Evolutionary conservation across 2,329 filamentous ascomycete genomes (phyloP).

Genomic region (Beauveria medogensis): DNA sequence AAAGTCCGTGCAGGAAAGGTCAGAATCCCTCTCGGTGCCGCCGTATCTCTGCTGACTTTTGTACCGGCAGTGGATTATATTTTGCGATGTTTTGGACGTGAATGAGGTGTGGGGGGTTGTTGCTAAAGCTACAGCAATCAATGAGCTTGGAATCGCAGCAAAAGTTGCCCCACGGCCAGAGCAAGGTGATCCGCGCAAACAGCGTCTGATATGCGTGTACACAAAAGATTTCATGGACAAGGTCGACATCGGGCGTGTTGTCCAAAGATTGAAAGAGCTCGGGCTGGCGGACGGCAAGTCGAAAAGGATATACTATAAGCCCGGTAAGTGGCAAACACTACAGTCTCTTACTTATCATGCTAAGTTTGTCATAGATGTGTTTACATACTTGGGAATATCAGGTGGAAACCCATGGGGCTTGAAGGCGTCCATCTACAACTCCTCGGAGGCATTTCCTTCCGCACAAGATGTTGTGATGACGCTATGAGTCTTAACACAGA

Average conservation of each 20-base stretch:
- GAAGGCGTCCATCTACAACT: slow-evolving; percentile 49
- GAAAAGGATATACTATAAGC: slow-evolving; percentile 68
- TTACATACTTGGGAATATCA: slow-evolving; percentile 57
- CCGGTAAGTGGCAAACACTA: slow-evolving; percentile 38
- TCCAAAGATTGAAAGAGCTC: slow-evolving; percentile 53
- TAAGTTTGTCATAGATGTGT: slow-evolving; percentile 45
- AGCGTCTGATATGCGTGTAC: slow-evolving; percentile 67
- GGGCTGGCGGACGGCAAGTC: slow-evolving; percentile 44
- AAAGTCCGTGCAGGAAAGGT: slow-evolving; percentile 61
- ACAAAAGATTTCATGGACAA: slow-evolving; percentile 65
- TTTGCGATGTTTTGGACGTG: slow-evolving; percentile 45
- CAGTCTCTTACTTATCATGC: slow-evolving; percentile 1
- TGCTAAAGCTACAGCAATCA: slow-evolving; percentile 57
- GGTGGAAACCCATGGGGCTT: slow-evolving; percentile 55
- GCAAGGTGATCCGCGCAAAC: slow-evolving; percentile 28
- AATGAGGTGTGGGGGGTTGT: slow-evolving; percentile 58
- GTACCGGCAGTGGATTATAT: slow-evolving; percentile 63
- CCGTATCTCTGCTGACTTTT: not conserved
- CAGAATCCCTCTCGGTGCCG: not conserved
- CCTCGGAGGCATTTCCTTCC: slow-evolving; percentile 29
- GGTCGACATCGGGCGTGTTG: slow-evolving; percentile 60
- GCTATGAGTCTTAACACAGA: not conserved
- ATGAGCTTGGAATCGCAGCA: slow-evolving; percentile 62
- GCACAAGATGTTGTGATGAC: not conserved
- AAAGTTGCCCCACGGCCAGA: slow-evolving; percentile 58